Percentiles rank a stretch among this genome's conserved stretches.
phyloP scores from a whole-genome alignment of 495 filamentous ascomycete species.

The Achaetomiella virescens region DNA sequence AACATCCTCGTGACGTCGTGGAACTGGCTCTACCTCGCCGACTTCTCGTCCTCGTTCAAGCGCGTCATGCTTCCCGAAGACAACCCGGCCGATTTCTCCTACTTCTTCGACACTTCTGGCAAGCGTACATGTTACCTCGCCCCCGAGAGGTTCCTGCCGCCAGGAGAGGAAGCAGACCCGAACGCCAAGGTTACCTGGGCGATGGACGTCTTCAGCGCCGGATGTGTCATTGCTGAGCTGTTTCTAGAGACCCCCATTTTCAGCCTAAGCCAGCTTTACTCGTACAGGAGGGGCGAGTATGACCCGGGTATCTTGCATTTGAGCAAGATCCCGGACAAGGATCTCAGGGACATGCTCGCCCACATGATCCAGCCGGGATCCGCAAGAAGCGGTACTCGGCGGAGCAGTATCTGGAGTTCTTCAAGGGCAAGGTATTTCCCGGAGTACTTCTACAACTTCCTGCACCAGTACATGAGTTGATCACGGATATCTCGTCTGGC shows the following conservation, averaged over 20 bases:
- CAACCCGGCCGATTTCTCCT: slow-evolving; percentile 95
- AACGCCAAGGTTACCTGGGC: slow-evolving; percentile 67
- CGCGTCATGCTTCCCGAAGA: slow-evolving; percentile 92
- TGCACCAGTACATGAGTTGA: slow-evolving; percentile 94
- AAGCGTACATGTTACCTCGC: slow-evolving; percentile 93
- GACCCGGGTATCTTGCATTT: slow-evolving; percentile 75
- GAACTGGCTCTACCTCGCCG: slow-evolving; percentile 98
- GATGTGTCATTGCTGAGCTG: slow-evolving; percentile 95
- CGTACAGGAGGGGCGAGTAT: slow-evolving; percentile 87
- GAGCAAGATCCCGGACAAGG: slow-evolving; percentile 78
- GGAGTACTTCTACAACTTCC: slow-evolving; percentile 91
- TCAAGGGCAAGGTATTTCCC: slow-evolving; percentile 88
- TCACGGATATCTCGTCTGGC: slow-evolving; percentile 88
- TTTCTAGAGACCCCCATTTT: slow-evolving; percentile 96
- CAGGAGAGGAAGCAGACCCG: slow-evolving; percentile 55
- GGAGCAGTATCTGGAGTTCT: slow-evolving; percentile 90
- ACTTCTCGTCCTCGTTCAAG: slow-evolving; percentile 95
- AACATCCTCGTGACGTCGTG: slow-evolving; percentile 95
- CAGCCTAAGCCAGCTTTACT: slow-evolving; percentile 86
- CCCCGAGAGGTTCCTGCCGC: slow-evolving; percentile 79
- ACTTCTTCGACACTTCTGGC: slow-evolving; percentile 93
- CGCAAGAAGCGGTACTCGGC: slow-evolving; percentile 86
- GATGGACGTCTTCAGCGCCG: slow-evolving; percentile 98
- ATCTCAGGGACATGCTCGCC: slow-evolving; percentile 77
- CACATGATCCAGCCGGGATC: slow-evolving; percentile 96